Evolutionary conservation across 2,329 filamentous ascomycete genomes (phyloP).

Genomic region (Ceratocystis eucalypticola): DNA sequence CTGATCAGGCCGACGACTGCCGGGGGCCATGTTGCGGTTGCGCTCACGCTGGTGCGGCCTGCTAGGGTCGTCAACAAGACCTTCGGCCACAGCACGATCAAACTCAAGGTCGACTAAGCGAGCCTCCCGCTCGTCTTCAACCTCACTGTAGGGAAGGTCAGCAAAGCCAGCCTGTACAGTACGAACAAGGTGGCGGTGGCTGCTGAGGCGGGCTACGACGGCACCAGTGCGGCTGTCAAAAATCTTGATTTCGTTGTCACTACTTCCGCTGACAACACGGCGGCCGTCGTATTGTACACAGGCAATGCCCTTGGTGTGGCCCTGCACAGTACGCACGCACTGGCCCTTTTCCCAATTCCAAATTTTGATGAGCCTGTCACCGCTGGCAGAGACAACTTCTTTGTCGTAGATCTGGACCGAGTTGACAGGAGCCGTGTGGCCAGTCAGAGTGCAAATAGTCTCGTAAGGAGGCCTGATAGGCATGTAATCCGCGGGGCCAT

Average conservation of each 20-base stretch:
- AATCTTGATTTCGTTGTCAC: constrained; percentile 89
- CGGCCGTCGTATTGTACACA: constrained; percentile 94
- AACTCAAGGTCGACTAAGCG: constrained; percentile 60
- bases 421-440: constrained; percentile 86
- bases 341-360: constrained; percentile 78
- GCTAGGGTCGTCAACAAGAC: constrained; percentile 30
- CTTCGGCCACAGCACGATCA: constrained; percentile 45
- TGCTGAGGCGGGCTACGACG: constrained; percentile 75
- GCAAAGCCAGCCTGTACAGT: constrained; percentile 93
- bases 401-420: constrained; percentile 79
- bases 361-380: constrained; percentile 83
- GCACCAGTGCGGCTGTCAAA: constrained; percentile 77
- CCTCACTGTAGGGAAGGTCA: constrained; percentile 66
- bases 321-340: constrained; percentile 65
- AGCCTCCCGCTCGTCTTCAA: constrained; percentile 61
- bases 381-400: constrained; percentile 87
- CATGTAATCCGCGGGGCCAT: constrained; percentile 33
- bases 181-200: constrained; percentile 73
- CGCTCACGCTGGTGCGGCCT: constrained; percentile 24
- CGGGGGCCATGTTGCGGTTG: constrained; percentile 46
- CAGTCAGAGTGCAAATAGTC: constrained; percentile 65
- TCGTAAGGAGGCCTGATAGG: constrained; percentile 52
- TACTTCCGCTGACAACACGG: constrained; percentile 88
- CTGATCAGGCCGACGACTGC: constrained; percentile 60
- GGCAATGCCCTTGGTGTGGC: constrained; percentile 89